Evolutionary conservation across 306 rosid genomes (phyloP).

Genomic region (Rosa persica): DNA sequence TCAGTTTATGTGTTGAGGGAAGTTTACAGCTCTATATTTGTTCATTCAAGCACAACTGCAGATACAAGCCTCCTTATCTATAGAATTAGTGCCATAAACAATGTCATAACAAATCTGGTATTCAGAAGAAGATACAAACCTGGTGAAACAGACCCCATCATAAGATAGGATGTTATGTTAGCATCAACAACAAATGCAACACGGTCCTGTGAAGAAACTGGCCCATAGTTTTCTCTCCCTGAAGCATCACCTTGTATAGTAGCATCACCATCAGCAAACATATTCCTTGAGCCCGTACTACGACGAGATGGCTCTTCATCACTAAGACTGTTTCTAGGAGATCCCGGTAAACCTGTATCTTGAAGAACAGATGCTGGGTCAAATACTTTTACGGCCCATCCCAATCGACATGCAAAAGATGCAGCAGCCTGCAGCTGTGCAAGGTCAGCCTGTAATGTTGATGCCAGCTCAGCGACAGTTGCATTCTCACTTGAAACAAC

Average conservation of each 20-base stretch:
- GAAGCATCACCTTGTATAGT: slow-evolving; percentile 57
- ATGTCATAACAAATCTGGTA: slow-evolving; percentile 2
- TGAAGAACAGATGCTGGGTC: slow-evolving; percentile 74
- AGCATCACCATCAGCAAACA: slow-evolving; percentile 52
- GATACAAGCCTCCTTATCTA: not conserved
- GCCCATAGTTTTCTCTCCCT: slow-evolving; percentile 52
- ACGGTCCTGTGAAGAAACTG: slow-evolving; percentile 54
- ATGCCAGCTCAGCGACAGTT: slow-evolving; percentile 84
- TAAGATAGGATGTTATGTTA: slow-evolving; percentile 93
- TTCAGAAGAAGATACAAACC: slow-evolving; percentile 53
- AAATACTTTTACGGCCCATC: slow-evolving; percentile 89
- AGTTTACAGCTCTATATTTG: not conserved
- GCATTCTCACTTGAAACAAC: slow-evolving; percentile 95
- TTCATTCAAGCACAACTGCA: not conserved
- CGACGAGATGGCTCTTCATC: slow-evolving; percentile 62
- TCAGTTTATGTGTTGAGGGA: not conserved
- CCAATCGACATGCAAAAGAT: slow-evolving; percentile 79
- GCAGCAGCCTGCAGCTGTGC: slow-evolving; percentile 89
- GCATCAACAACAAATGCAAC: slow-evolving; percentile 97
- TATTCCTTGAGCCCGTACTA: slow-evolving; percentile 49
- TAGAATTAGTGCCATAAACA: not conserved
- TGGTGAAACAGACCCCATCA: slow-evolving; percentile 99
- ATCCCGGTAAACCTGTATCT: slow-evolving; percentile 46
- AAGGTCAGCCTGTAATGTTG: slow-evolving; percentile 86
- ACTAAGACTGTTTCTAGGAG: slow-evolving; percentile 55